Evolutionary conservation across 2,329 filamentous ascomycete species (phyloP), one percentile per base, ranked within the genome.

Genomic region (Colletotrichum sp.): DNA sequence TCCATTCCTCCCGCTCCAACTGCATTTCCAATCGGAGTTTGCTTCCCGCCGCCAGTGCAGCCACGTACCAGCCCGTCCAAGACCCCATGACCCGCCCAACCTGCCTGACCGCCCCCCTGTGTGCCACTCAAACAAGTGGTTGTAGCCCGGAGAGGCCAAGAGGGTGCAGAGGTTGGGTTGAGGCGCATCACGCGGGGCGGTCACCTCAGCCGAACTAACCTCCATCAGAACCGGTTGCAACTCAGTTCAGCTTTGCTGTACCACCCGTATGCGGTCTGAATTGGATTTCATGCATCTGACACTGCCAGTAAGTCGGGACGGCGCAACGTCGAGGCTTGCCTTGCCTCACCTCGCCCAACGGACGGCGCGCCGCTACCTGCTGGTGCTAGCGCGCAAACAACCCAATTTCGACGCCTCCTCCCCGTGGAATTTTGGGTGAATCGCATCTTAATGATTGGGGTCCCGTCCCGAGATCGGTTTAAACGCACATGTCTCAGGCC

Each of bases 301-400:
- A 72, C 72, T 67, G 72, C 36, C 68, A 67, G 15, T 72, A 24
- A 67, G 32, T 75, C 60, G 62, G 36, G 72, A 63, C 39, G 62
- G 72, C 55, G 28, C 55, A 67, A 67, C 52, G 62, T 65, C 26
- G 72, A 65, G 60, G 44, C 26, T 74, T 60, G 30, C 67, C 18
- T 34, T 49, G 39, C 39, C 3, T 49, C 39, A 49, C 39, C 39
- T 49, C 39, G 30, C 21, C 28, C 36, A 28, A 30, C 36, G 49
- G 60, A 52, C 28, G 34, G n/a, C 44, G 44, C 44, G 44, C 44
- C n/a, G n/a, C 44, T 52, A 52, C 44, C 44, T 21, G 4, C 24
- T 39, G 21, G 49, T 39, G 65, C 32, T 64, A 64, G 72, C 59
- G 44, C 67, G 39, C 32, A 71, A 36, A 34, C 60, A 75, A 52